Evolutionary conservation across 2,329 filamentous ascomycete genomes (phyloP).

Genomic region (Apiospora koreana): DNA sequence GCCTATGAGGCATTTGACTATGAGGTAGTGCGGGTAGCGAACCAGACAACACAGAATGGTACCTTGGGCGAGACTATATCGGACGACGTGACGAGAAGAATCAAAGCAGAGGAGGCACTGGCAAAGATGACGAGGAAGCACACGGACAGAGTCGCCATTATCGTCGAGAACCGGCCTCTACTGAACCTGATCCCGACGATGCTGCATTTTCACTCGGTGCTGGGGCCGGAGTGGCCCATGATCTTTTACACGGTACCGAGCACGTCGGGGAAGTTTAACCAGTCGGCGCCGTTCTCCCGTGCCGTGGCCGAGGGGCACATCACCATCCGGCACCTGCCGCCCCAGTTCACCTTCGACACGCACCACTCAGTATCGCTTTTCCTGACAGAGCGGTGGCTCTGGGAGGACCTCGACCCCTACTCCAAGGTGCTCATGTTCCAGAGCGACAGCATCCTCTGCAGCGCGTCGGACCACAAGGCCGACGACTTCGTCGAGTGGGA

Average conservation of each 20-base stretch:
- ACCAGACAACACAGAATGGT: not conserved
- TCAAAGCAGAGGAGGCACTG: not conserved
- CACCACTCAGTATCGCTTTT: slow-evolving; percentile 38
- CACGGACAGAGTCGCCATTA: slow-evolving; percentile 33
- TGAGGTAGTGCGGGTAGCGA: not conserved
- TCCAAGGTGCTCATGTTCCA: slow-evolving; percentile 40
- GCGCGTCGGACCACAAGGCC: slow-evolving; percentile 26
- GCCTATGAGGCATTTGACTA: not conserved
- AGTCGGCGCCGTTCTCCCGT: slow-evolving; percentile 36
- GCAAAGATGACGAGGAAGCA: slow-evolving; percentile 13
- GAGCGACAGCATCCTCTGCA: slow-evolving; percentile 39
- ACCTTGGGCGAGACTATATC: not conserved
- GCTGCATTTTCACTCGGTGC: slow-evolving; percentile 39
- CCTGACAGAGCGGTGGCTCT: slow-evolving; percentile 37
- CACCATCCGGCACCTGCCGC: slow-evolving; percentile 39
- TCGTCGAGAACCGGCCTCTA: slow-evolving; percentile 37
- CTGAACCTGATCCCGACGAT: slow-evolving; percentile 38
- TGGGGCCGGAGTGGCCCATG: slow-evolving; percentile 46
- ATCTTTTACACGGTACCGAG: slow-evolving; percentile 42
- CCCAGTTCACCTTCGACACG: slow-evolving; percentile 33
- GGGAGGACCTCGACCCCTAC: slow-evolving; percentile 36
- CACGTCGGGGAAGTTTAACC: slow-evolving; percentile 15
- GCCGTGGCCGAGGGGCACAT: slow-evolving; percentile 35
- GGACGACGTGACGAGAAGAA: not conserved
- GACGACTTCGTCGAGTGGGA: slow-evolving; percentile 40